Evolutionary conservation across 2,329 filamentous ascomycete genomes (phyloP), one percentile per base, ranked within the genome.

Genomic region (Botrytis medusae): DNA sequence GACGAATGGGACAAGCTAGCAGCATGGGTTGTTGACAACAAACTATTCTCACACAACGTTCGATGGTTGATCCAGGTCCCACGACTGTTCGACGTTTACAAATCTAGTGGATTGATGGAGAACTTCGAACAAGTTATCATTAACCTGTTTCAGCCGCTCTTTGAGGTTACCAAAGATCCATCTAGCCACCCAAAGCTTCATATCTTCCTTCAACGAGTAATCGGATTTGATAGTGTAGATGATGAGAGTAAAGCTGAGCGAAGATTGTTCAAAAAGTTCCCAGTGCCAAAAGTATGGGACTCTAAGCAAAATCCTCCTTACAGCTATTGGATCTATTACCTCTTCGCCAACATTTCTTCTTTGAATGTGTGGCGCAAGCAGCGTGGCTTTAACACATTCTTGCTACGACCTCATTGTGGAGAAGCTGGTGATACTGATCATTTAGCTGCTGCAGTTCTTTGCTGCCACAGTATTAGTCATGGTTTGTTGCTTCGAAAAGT

Each of bases 1-100:
- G 91, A 97, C 75, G 96, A 99, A 82, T 99, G 96, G 96, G 95
- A 98, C 80, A 99, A 97, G 81, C 89, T 99, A 69, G 96, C 96
- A 5, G 93, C 93, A 4, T 99, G 96, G 96, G 94, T 99, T 12
- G 90, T 98, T 25, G 95, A 98, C 84, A 97, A 98, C 85, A 98
- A 98, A 84, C 87, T 99, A 60, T 97, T 97, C 83, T 98, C 95
- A 2, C 95, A 96, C 81, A 99, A 99, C 81, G 93, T 99, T 67
- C 92, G 96, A 72, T 99, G 96, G 96, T 87, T 99, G 72, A 92
- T 99, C 74, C 96, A 99, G 81, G 91, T 99, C 32, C 96, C 96
- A 73, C 93, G 96, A 72, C 87, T 99, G 3, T 99, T 94, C 81
- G 95, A 98, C 80, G 93, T 99, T 74, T 99, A 98, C 86, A 98